Percentiles rank a stretch among this genome's conserved stretches.
Conservation (phyloP, 192 early-diverging fungal species). For the Backusella sp. region DNA sequence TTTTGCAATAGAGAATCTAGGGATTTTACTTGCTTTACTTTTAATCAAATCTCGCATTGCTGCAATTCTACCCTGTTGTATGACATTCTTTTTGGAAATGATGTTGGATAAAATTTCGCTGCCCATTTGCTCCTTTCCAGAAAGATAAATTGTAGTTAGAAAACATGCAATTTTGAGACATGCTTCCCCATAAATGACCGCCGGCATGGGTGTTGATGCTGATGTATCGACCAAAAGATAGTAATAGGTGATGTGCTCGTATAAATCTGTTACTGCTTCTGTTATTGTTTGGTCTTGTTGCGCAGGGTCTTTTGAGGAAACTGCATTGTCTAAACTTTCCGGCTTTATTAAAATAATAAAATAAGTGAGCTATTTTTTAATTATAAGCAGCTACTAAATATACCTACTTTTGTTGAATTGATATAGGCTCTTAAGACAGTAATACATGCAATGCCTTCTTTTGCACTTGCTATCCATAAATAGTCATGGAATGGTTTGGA, state of each 20-base stretch:
- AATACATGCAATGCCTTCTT: slow-evolving; percentile 67
- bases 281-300: slow-evolving; percentile 21
- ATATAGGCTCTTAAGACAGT: slow-evolving; percentile 55
- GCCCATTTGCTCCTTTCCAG: slow-evolving; percentile 1
- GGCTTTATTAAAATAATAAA: slow-evolving; percentile 6
- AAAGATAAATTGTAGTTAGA: slow-evolving; percentile 44
- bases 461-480: slow-evolving; percentile 71
- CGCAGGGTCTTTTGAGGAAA: not conserved
- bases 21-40: slow-evolving; percentile 41
- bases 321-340: not conserved
- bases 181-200: slow-evolving; percentile 58
- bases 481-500: slow-evolving; percentile 66
- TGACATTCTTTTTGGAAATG: slow-evolving; percentile 18
- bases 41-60: not conserved
- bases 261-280: slow-evolving; percentile 56
- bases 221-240: slow-evolving; percentile 54
- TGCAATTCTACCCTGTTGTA: not conserved
- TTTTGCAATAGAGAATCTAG: slow-evolving; percentile 50
- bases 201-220: slow-evolving; percentile 33
- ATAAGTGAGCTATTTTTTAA: not conserved
- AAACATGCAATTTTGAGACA: slow-evolving; percentile 70
- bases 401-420: slow-evolving; percentile 56
- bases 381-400: not conserved
- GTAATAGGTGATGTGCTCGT: slow-evolving; percentile 56
- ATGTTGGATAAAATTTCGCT: slow-evolving; percentile 6